Evolutionary conservation across 257 asterid genomes (phyloP).

Genomic region (Scutellaria baicalensis): DNA sequence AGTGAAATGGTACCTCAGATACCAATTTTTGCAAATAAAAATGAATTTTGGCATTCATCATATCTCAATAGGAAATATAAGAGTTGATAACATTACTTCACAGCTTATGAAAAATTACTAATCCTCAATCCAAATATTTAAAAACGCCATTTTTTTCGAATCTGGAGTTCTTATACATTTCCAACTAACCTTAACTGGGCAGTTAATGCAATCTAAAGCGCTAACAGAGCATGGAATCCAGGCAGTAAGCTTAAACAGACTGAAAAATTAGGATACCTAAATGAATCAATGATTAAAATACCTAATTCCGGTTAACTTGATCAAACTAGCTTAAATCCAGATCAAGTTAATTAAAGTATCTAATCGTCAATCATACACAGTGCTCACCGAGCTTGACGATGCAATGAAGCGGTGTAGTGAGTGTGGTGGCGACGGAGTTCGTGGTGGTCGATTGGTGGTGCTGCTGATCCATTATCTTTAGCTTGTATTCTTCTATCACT

Average conservation of each 20-base stretch:
- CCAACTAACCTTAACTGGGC: not conserved
- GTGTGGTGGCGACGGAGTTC: slow-evolving; percentile 14
- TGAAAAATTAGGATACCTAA: not conserved
- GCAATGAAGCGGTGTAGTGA: slow-evolving; percentile 44
- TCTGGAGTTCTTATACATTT: not conserved
- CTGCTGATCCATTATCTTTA: slow-evolving; percentile 37
- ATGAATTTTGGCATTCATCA: not conserved
- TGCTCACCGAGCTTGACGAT: slow-evolving; percentile 82
- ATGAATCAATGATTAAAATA: not conserved
- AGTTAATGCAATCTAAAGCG: not conserved
- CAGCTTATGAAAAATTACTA: not conserved
- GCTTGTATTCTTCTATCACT: not conserved
- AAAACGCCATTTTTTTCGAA: not conserved
- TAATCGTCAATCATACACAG: not conserved
- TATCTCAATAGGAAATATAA: not conserved
- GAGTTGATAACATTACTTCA: not conserved
- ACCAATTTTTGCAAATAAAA: not conserved
- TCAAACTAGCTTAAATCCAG: not conserved
- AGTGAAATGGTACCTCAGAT: not conserved
- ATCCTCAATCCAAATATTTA: not conserved
- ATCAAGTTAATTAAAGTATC: not conserved
- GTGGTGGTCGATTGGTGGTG: slow-evolving; percentile 20
- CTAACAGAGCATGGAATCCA: not conserved
- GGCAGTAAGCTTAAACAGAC: not conserved
- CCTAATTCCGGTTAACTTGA: not conserved